Conservation (phyloP, 2,329 filamentous ascomycete species). For the Volutella citrinella region DNA sequence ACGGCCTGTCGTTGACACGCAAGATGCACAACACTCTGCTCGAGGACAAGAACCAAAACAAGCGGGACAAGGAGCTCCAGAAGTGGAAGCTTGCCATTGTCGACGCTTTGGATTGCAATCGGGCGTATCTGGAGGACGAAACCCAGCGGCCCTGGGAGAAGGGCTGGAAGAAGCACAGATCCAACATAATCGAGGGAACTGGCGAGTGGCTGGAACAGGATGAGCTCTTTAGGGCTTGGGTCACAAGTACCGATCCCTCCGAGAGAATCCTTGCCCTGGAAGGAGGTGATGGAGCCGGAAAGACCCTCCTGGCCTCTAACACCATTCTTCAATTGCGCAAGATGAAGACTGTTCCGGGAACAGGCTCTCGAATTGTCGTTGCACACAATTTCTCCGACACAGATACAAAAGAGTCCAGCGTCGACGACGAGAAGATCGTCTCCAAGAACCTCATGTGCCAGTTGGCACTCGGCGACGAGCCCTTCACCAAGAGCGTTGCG, state of each 20-base stretch:
- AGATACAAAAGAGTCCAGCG: conserved; percentile 1
- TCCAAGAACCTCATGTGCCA: conserved; percentile 25
- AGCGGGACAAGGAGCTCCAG: conserved; percentile 27
- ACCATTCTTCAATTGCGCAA: conserved; percentile 25
- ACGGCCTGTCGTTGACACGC: conserved; percentile 13
- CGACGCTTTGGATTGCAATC: conserved; percentile 26
- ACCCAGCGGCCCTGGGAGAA: conserved; percentile 27
- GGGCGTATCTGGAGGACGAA: conserved; percentile 25
- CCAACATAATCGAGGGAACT: conserved; percentile 26
- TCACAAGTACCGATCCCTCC: neutral
- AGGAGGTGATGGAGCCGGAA: conserved; percentile 28
- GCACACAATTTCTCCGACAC: conserved; percentile 8
- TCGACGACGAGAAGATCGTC: neutral
- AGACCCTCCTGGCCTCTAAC: conserved; percentile 32
- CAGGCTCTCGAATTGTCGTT: conserved; percentile 5
- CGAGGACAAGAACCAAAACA: conserved; percentile 26
- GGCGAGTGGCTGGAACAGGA: conserved; percentile 16
- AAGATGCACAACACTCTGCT: conserved; percentile 19
- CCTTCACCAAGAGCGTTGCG: conserved; percentile 30
- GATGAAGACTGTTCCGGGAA: conserved; percentile 2
- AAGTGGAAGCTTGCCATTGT: conserved; percentile 28
- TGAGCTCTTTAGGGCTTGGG: conserved; percentile 5
- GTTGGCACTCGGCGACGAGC: conserved; percentile 28
- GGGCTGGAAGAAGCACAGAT: conserved; percentile 26
- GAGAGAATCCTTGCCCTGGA: conserved; percentile 21